Percentiles rank a stretch among this genome's conserved stretches.
Evolutionary conservation across 495 filamentous ascomycete genomes (phyloP).

Genomic region (Bathelium albidoporum): DNA sequence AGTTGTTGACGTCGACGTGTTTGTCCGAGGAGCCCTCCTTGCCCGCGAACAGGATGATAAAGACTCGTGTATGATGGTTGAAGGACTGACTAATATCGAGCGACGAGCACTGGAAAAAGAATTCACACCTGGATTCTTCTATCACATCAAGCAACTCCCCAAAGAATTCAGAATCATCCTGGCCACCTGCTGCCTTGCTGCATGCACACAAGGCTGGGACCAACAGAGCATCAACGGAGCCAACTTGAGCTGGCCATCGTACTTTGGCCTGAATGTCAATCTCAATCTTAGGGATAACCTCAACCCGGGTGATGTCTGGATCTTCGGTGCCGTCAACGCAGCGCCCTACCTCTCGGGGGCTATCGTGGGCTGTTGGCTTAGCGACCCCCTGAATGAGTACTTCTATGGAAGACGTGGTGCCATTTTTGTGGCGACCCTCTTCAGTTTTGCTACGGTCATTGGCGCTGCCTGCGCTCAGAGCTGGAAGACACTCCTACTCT

Average conservation of each 20-base stretch:
- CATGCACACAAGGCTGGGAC: constrained; percentile 46
- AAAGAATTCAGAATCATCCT: constrained; percentile 58
- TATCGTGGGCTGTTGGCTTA: constrained; percentile 28
- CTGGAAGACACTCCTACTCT: constrained; percentile 17
- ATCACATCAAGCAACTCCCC: constrained; percentile 37
- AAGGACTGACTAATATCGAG: constrained; percentile 32
- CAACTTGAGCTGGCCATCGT: constrained; percentile 13
- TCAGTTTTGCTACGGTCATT: constrained; percentile 16
- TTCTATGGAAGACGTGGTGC: constrained; percentile 28
- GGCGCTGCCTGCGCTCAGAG: constrained; percentile 12
- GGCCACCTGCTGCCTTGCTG: constrained; percentile 57
- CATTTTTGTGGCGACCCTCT: constrained; percentile 14
- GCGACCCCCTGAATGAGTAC: constrained; percentile 46
- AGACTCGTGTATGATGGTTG: constrained; percentile 10
- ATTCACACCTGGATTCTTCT: constrained; percentile 46
- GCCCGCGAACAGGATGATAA: constrained; percentile 9
- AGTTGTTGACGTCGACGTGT: constrained; percentile 8
- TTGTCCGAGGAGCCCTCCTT: neutral
- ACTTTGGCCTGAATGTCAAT: constrained; percentile 7
- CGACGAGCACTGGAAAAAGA: constrained; percentile 43
- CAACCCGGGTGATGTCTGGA: constrained; percentile 11
- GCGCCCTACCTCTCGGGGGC: constrained; percentile 12
- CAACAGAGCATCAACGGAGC: constrained; percentile 38
- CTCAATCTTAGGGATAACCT: constrained; percentile 6
- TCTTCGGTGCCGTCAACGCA: constrained; percentile 14